phyloP scores from a whole-genome alignment of 2,329 filamentous ascomycete genomes.

The Emergomyces pasteurianus region DNA sequence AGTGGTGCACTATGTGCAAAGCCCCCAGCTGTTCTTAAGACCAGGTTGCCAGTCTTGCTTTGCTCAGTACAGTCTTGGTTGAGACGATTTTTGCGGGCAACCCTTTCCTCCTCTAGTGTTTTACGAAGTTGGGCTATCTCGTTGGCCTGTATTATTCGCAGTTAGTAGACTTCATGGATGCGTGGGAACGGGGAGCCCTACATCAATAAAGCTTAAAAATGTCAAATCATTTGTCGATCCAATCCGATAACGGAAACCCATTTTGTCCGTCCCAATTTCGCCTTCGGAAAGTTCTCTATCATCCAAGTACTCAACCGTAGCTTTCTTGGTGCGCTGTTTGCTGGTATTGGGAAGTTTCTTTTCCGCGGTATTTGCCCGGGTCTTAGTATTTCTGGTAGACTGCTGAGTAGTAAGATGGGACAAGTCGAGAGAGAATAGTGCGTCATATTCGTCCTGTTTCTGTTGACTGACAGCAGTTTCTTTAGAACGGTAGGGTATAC shows the following conservation, averaged over 20 bases:
- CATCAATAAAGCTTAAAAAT: constrained; percentile 43
- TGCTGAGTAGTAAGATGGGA: neutral
- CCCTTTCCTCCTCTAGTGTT: constrained; percentile 43
- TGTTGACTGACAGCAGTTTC: neutral
- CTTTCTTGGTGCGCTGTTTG: constrained; percentile 29
- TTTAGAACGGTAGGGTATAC: neutral
- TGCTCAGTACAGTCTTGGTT: constrained; percentile 20
- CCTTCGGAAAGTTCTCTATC: constrained; percentile 18
- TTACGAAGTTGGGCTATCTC: constrained; percentile 44
- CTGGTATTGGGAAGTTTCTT: constrained; percentile 26
- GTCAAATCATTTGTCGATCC: constrained; percentile 34
- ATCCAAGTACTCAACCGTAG: constrained; percentile 23
- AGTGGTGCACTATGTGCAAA: constrained; percentile 31
- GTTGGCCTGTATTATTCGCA: constrained; percentile 21
- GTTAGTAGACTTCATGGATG: constrained; percentile 2
- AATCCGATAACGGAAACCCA: constrained; percentile 18
- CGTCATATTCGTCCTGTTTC: constrained; percentile 9
- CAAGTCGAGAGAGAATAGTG: constrained; percentile 10
- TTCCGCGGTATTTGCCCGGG: constrained; percentile 4
- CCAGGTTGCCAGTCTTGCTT: constrained; percentile 28
- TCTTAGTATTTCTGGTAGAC: neutral
- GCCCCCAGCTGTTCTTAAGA: constrained; percentile 17
- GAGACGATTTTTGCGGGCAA: constrained; percentile 32
- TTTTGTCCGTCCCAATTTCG: constrained; percentile 14
- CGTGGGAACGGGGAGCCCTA: constrained; percentile 13